Conservation (phyloP, 2,329 filamentous ascomycete genomes). For the Neofusicoccum kwambonambiense region DNA sequence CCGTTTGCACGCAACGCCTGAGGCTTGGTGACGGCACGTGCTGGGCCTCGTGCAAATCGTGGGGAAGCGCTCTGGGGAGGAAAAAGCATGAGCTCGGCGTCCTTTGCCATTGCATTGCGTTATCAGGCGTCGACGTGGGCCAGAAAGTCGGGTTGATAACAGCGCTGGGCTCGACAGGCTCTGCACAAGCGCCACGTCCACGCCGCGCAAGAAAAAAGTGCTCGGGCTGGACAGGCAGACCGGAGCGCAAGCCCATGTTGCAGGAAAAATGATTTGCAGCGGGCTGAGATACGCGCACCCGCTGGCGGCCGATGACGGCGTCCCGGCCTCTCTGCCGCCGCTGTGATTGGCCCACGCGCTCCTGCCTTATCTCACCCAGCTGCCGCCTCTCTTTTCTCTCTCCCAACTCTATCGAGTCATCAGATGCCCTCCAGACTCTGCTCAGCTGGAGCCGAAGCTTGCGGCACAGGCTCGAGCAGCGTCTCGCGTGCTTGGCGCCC, state of each 20-base stretch:
- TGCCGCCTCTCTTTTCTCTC: neutral
- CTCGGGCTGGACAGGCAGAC: neutral
- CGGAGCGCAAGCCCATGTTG: neutral
- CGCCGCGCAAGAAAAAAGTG: neutral
- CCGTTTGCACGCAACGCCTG: neutral
- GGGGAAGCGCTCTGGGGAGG: neutral
- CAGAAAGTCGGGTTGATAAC: too few relatives aligned
- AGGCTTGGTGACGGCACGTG: neutral
- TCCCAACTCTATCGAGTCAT: conserved; percentile 14
- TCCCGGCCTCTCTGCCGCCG: neutral
- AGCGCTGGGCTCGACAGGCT: too few relatives aligned
- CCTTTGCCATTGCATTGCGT: neutral
- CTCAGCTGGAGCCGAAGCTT: neutral
- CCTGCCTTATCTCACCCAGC: neutral
- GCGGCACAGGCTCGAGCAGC: neutral
- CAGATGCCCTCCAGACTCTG: neutral
- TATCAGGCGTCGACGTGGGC: too few relatives aligned
- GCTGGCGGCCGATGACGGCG: neutral
- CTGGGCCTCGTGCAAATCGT: neutral
- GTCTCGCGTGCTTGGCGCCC: neutral
- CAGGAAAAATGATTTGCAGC: neutral
- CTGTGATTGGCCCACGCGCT: neutral
- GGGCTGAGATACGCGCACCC: neutral
- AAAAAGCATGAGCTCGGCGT: neutral
- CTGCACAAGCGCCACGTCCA: too few relatives aligned